Conservation (phyloP, 352 stramenopile species). For the Saprolegnia parasitica region DNA sequence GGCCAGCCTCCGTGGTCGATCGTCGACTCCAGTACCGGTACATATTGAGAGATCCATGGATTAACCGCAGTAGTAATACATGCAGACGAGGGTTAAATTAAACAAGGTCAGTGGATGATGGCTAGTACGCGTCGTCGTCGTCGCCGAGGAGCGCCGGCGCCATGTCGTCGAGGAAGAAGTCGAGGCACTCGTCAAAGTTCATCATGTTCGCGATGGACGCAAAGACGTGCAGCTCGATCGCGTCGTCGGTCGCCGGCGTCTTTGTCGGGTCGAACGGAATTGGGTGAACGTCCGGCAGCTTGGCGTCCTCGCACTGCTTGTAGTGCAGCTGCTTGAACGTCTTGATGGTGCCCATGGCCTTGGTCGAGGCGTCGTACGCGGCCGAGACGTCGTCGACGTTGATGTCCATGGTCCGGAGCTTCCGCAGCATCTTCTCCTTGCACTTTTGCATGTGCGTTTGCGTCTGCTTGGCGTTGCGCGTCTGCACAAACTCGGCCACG, state of each 20-base stretch:
- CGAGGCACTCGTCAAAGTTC: constrained; percentile 15
- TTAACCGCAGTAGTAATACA: too few relatives aligned
- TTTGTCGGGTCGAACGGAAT: constrained; percentile 9
- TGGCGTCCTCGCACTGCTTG: constrained; percentile 6
- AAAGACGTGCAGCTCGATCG: constrained; percentile 9
- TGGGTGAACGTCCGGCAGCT: constrained; percentile 7
- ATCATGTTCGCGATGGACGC: constrained; percentile 1
- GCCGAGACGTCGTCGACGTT: background rate
- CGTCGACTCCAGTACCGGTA: too few relatives aligned
- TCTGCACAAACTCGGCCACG: constrained; percentile 45
- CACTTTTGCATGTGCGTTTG: constrained; percentile 65
- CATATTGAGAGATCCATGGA: too few relatives aligned
- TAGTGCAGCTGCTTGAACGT: constrained; percentile 16
- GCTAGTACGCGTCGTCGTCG: background rate
- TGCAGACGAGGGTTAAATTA: too few relatives aligned
- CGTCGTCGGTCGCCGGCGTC: background rate
- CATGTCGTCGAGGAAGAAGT: constrained; percentile 19
- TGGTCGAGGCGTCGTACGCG: constrained; percentile 4
- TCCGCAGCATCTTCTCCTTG: constrained; percentile 39
- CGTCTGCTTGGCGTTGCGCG: constrained; percentile 50
- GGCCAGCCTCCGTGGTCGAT: too few relatives aligned
- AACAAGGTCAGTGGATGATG: too few relatives aligned
- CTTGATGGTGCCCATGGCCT: constrained; percentile 16
- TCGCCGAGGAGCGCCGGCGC: background rate
- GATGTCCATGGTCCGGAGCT: constrained; percentile 2